Evolutionary conservation across 345 rosid species (phyloP).

Genomic region (Kernera saxatilis): DNA sequence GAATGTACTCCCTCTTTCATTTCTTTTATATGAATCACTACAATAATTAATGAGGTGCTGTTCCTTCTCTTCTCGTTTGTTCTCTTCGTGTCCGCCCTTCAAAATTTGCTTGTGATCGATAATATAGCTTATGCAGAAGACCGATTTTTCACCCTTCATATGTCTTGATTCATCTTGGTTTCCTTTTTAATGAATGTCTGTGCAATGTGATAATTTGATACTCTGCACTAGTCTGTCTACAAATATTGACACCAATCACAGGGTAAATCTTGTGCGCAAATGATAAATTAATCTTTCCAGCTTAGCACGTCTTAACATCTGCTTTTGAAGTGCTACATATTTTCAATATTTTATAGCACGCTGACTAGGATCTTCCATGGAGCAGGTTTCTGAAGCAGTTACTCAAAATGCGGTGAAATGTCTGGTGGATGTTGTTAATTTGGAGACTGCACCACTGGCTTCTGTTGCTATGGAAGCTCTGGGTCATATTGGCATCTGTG

Average conservation of each 20-base stretch:
- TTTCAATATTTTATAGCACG: neutral
- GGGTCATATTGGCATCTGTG: conserved; percentile 85
- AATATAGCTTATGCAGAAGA: conserved; percentile 4
- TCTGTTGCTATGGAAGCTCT: conserved; percentile 94
- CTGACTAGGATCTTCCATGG: conserved; percentile 1
- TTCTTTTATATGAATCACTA: neutral
- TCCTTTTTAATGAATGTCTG: neutral
- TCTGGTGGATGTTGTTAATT: conserved; percentile 58
- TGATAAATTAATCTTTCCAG: neutral
- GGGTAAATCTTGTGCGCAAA: conserved; percentile 1
- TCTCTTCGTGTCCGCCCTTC: neutral
- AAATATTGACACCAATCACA: neutral
- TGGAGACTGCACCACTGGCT: conserved; percentile 68
- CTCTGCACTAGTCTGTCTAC: neutral
- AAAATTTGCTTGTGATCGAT: neutral
- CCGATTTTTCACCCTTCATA: neutral
- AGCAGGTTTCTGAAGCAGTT: conserved; percentile 61
- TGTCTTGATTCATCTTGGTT: neutral
- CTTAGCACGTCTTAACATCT: neutral
- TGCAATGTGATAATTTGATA: neutral
- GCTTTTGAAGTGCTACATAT: conserved; percentile 2
- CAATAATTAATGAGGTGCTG: neutral
- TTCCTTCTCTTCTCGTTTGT: neutral
- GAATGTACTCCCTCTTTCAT: neutral
- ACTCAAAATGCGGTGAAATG: conserved; percentile 59